Evolutionary conservation across 148 eudicot genomes (phyloP).

Genomic region (Rhododendron kiyosumense): DNA sequence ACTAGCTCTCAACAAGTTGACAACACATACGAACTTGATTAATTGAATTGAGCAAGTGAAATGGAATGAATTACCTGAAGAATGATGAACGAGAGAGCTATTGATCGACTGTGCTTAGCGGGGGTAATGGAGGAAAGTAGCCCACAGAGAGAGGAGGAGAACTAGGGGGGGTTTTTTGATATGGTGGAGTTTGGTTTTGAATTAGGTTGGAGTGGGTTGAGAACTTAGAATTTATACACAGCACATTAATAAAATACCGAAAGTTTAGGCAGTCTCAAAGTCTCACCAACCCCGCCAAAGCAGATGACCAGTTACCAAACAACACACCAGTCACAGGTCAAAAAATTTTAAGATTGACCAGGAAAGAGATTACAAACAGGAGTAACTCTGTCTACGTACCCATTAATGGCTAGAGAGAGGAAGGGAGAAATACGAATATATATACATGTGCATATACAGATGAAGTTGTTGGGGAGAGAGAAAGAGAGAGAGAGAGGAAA

Average conservation of each 20-base stretch:
- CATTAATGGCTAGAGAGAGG: not conserved
- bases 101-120: too few relatives aligned
- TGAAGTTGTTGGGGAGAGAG: not conserved
- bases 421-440: not conserved
- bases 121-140: too few relatives aligned
- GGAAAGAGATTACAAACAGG: not conserved
- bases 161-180: not conserved
- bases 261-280: not conserved
- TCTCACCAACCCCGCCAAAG: not conserved
- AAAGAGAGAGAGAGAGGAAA: not conserved
- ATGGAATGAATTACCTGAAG: too few relatives aligned
- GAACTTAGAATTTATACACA: not conserved
- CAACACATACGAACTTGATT: too few relatives aligned
- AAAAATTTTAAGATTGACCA: not conserved
- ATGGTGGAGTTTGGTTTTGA: not conserved
- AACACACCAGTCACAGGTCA: not conserved
- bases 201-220: not conserved
- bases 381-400: not conserved
- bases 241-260: not conserved
- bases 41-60: too few relatives aligned
- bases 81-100: too few relatives aligned
- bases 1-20: too few relatives aligned
- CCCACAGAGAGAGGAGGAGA: too few relatives aligned
- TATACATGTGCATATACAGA: too few relatives aligned
- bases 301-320: not conserved